Evolutionary conservation across 2,329 filamentous ascomycete genomes (phyloP).

Genomic region (Aspergillus cejpii): DNA sequence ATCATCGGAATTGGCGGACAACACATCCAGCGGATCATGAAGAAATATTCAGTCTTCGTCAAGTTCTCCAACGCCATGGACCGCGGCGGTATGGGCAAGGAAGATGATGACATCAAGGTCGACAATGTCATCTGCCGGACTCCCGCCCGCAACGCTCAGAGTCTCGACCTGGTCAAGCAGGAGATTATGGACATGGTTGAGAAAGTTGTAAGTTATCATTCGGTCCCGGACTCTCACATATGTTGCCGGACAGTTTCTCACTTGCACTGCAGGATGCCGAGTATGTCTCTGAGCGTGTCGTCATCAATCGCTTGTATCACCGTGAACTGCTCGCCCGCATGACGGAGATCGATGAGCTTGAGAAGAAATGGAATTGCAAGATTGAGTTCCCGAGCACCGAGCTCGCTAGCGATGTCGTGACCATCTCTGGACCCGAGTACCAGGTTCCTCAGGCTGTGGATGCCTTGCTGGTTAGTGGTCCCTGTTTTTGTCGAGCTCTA

Average conservation of each 20-base stretch:
- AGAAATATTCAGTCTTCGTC: conserved; percentile 99
- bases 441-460: conserved; percentile 96
- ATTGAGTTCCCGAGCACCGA: conserved; percentile 97
- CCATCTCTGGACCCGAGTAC: conserved; percentile 93
- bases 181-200: conserved; percentile 99
- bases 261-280: conserved; percentile 66
- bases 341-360: conserved; percentile 82
- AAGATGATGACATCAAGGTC: conserved; percentile 96
- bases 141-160: conserved; percentile 92
- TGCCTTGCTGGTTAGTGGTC: conserved; percentile 64
- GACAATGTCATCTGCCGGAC: conserved; percentile 99
- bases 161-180: conserved; percentile 92
- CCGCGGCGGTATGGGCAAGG: conserved; percentile 82
- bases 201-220: conserved; percentile 59
- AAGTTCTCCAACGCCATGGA: conserved; percentile 99
- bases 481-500: background rate
- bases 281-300: conserved; percentile 88
- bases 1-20: conserved; percentile 98
- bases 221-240: conserved; percentile 1
- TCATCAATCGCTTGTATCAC: conserved; percentile 91
- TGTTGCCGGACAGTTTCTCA: conserved; percentile 1
- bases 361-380: conserved; percentile 99
- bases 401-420: conserved; percentile 91
- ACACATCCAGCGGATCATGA: conserved; percentile 99
- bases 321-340: conserved; percentile 86